Evolutionary conservation across 2,329 filamentous ascomycete genomes (phyloP).

Genomic region (Sarocladiaceae sp.): DNA sequence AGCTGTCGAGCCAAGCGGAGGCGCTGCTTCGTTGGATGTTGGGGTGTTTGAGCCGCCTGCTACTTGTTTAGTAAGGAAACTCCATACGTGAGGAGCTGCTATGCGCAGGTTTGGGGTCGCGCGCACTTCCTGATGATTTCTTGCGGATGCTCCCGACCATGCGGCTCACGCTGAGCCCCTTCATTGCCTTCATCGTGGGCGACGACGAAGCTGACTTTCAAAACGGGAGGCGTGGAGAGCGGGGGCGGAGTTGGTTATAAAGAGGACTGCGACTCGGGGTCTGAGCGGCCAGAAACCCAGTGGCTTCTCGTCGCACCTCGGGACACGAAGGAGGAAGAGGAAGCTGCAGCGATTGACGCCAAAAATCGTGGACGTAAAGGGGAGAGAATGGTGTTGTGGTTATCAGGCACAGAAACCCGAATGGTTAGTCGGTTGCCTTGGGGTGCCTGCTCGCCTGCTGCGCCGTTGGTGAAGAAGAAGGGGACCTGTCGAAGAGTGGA

Average conservation of each 20-base stretch:
- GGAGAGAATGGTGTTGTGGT: not conserved
- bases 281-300: too few species aligned
- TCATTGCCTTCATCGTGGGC: constrained; percentile 41
- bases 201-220: constrained; percentile 12
- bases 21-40: constrained; percentile 19
- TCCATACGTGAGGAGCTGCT: not conserved
- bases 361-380: constrained; percentile 3
- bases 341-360: not conserved
- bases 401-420: constrained; percentile 1
- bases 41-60: constrained; percentile 12
- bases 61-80: not conserved
- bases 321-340: too few species aligned
- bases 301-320: too few species aligned
- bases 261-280: not conserved
- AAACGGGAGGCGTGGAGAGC: constrained; percentile 12
- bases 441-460: not conserved
- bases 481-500: constrained; percentile 1
- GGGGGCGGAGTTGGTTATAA: constrained; percentile 14
- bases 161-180: constrained; percentile 49
- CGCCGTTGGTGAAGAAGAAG: not conserved
- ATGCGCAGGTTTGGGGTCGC: not conserved
- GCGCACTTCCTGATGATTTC: constrained; percentile 25
- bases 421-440: constrained; percentile 5
- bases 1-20: constrained; percentile 6
- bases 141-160: constrained; percentile 50